Evolutionary conservation across 768 basidiomycete genomes (phyloP).

Genomic region (Rhodotorula kratochvilovae): DNA sequence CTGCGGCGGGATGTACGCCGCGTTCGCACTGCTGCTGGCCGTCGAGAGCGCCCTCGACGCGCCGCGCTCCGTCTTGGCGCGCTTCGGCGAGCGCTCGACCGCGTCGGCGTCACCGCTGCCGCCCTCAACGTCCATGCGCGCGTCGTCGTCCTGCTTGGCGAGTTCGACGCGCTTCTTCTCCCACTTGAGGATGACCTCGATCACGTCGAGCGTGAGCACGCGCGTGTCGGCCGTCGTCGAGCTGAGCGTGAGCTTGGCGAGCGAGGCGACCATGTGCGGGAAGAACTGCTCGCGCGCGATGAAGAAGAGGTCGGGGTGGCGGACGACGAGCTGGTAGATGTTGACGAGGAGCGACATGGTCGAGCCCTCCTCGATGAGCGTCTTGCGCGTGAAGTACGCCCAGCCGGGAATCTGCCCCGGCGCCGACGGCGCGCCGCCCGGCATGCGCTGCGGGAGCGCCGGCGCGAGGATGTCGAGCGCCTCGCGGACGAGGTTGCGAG

Average conservation of each 20-base stretch:
- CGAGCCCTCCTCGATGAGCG: constrained; percentile 82
- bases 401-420: constrained; percentile 54
- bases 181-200: constrained; percentile 91
- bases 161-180: constrained; percentile 54
- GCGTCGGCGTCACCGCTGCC: constrained; percentile 8
- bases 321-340: constrained; percentile 87
- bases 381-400: constrained; percentile 77
- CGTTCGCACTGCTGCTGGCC: constrained; percentile 38
- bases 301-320: constrained; percentile 86
- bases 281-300: constrained; percentile 87
- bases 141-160: constrained; percentile 34
- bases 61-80: constrained; percentile 47
- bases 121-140: constrained; percentile 55
- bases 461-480: constrained; percentile 83
- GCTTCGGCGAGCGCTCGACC: constrained; percentile 40
- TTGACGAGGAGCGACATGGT: constrained; percentile 61
- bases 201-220: constrained; percentile 78
- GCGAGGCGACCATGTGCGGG: constrained; percentile 83
- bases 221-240: constrained; percentile 67
- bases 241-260: constrained; percentile 80
- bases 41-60: constrained; percentile 46
- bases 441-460: constrained; percentile 63
- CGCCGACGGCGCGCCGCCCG: constrained; percentile 50
- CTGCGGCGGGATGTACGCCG: constrained; percentile 52
- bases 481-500: constrained; percentile 68